Percentiles rank a stretch among this genome's conserved stretches.
Evolutionary conservation across 1,284 basidiomycete species (phyloP).

Genomic region (Melampsora larici-populina): DNA sequence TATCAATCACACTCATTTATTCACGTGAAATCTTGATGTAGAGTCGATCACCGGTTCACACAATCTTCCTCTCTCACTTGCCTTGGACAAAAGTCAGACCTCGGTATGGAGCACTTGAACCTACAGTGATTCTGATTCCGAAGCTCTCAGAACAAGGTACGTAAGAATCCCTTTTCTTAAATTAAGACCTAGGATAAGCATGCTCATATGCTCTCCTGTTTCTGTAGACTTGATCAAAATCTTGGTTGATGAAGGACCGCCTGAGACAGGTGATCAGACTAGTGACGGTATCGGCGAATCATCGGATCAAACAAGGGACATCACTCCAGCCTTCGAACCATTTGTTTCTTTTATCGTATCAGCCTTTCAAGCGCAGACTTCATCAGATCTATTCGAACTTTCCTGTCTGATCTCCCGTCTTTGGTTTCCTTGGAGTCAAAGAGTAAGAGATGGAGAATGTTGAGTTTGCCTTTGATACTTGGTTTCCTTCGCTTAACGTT

Average conservation of each 20-base stretch:
- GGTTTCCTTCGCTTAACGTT: neutral
- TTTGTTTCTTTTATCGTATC: slow-evolving; percentile 31
- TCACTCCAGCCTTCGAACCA: slow-evolving; percentile 1
- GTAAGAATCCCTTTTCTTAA: neutral
- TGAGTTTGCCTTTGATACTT: neutral
- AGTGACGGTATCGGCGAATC: neutral
- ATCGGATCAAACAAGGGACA: neutral
- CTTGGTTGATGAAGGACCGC: slow-evolving; percentile 6
- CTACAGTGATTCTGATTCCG: slow-evolving; percentile 10
- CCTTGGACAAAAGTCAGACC: slow-evolving; percentile 35
- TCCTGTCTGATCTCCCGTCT: slow-evolving; percentile 13
- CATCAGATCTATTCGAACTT: slow-evolving; percentile 34
- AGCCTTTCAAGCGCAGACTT: slow-evolving; percentile 27
- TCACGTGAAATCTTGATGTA: neutral
- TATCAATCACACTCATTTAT: neutral
- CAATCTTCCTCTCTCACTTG: slow-evolving; percentile 28
- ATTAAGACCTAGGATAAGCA: neutral
- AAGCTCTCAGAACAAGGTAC: slow-evolving; percentile 24
- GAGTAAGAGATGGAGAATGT: slow-evolving; percentile 25
- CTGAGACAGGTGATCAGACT: neutral
- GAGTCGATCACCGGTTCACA: slow-evolving; percentile 10
- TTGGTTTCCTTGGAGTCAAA: slow-evolving; percentile 30
- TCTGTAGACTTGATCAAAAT: slow-evolving; percentile 27
- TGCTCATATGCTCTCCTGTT: neutral
- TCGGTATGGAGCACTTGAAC: slow-evolving; percentile 35